Conservation (phyloP, 768 basidiomycete species). For the Hortiboletus flavorubellus region DNA sequence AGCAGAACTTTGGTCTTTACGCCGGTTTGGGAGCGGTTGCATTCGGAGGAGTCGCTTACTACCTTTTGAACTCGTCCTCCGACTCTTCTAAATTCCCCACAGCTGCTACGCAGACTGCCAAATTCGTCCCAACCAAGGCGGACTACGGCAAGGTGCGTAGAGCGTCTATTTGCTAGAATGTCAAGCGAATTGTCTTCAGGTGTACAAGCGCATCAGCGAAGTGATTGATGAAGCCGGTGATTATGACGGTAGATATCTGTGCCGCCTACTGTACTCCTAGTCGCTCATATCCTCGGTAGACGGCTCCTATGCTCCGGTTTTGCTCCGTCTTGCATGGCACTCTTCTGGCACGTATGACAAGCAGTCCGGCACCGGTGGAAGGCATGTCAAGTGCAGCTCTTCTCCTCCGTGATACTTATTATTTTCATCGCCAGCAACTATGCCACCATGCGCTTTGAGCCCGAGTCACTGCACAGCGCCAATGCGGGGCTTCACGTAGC, state of each 20-base stretch:
- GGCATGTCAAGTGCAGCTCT: slow-evolving; percentile 39
- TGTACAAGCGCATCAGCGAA: slow-evolving; percentile 88
- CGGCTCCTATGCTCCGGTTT: slow-evolving; percentile 83
- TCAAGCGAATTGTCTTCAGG: slow-evolving; percentile 38
- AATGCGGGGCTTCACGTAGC: slow-evolving; percentile 83
- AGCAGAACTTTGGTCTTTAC: slow-evolving; percentile 57
- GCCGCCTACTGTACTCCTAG: not conserved
- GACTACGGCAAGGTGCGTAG: slow-evolving; percentile 82
- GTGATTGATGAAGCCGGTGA: slow-evolving; percentile 61
- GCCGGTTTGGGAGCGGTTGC: slow-evolving; percentile 59
- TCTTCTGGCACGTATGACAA: slow-evolving; percentile 91
- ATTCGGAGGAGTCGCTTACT: slow-evolving; percentile 63
- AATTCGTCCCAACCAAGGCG: slow-evolving; percentile 72
- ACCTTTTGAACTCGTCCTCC: slow-evolving; percentile 45
- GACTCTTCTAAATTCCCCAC: slow-evolving; percentile 50
- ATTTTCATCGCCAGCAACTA: slow-evolving; percentile 65
- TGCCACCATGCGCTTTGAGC: slow-evolving; percentile 96
- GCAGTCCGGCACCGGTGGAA: slow-evolving; percentile 71
- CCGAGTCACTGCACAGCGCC: slow-evolving; percentile 80
- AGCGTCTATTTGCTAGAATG: not conserved
- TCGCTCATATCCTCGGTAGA: slow-evolving; percentile 41
- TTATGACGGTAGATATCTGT: slow-evolving; percentile 71
- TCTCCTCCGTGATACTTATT: not conserved
- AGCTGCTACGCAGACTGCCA: slow-evolving; percentile 54
- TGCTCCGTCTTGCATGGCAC: slow-evolving; percentile 94